phyloP scores from a whole-genome alignment of 306 rosid genomes.

The Abrus pulchellus region DNA sequence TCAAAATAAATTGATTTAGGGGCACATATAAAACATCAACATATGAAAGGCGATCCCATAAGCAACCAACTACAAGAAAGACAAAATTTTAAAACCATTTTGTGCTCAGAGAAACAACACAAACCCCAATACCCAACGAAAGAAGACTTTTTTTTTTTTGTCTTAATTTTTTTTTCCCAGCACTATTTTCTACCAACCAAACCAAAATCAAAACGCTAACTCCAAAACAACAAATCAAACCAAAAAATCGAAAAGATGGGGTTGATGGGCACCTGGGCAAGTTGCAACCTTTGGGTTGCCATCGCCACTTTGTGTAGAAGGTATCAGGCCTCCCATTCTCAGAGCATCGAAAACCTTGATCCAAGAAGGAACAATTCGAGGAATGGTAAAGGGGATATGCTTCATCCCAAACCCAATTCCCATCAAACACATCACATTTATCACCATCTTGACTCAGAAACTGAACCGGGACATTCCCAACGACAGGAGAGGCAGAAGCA shows the following conservation, averaged over 20 bases:
- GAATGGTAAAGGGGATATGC: slow-evolving; percentile 80
- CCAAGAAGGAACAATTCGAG: slow-evolving; percentile 69
- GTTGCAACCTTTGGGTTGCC: slow-evolving; percentile 87
- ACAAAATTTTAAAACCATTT: slow-evolving; percentile 32
- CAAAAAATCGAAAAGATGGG: not conserved
- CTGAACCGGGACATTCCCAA: slow-evolving; percentile 42
- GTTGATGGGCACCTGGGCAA: slow-evolving; percentile 73
- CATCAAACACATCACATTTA: slow-evolving; percentile 74
- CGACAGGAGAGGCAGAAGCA: slow-evolving; percentile 13
- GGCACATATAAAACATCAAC: not conserved
- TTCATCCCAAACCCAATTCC: slow-evolving; percentile 95
- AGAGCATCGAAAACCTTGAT: slow-evolving; percentile 79
- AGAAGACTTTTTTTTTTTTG: not conserved
- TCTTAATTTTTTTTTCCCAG: not conserved
- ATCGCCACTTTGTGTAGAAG: slow-evolving; percentile 86
- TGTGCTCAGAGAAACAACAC: slow-evolving; percentile 14
- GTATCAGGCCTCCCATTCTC: slow-evolving; percentile 80
- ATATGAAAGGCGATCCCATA: slow-evolving; percentile 3
- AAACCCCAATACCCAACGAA: slow-evolving; percentile 7
- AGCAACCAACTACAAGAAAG: slow-evolving; percentile 18
- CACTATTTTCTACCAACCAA: slow-evolving; percentile 33
- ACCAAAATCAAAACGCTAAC: slow-evolving; percentile 18
- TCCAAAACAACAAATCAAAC: not conserved
- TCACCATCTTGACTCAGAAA: slow-evolving; percentile 64
- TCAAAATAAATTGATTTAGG: not conserved